Evolutionary conservation across 345 rosid genomes (phyloP).

Genomic region (Murraya paniculata): DNA sequence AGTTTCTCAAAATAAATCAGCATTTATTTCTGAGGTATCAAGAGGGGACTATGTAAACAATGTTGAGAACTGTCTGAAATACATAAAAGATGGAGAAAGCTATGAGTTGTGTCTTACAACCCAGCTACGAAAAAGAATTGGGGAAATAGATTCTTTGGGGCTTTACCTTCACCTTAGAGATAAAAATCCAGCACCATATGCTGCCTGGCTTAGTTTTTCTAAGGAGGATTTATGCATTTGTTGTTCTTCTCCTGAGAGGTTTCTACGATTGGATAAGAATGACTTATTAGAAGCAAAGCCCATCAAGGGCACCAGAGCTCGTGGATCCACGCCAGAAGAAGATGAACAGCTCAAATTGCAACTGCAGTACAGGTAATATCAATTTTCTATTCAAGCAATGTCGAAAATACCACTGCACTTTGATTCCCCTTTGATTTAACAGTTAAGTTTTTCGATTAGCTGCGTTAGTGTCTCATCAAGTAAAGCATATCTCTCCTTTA

Average conservation of each 20-base stretch:
- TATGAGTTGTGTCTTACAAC: conserved; percentile 92
- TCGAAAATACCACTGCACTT: not conserved
- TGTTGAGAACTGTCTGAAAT: conserved; percentile 63
- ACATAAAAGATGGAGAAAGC: conserved; percentile 96
- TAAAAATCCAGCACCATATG: conserved; percentile 90
- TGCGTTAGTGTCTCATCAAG: not conserved
- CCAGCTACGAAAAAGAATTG: conserved; percentile 53
- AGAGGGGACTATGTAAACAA: conserved; percentile 62
- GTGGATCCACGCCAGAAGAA: conserved; percentile 68
- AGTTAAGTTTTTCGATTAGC: not conserved
- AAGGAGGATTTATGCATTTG: conserved; percentile 63
- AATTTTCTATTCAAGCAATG: not conserved
- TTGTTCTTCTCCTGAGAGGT: conserved; percentile 94
- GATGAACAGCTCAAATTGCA: conserved; percentile 65
- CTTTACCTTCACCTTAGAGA: conserved; percentile 82
- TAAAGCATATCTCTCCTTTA: too few relatives aligned
- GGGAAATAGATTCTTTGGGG: conserved; percentile 59
- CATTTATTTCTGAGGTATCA: conserved; percentile 63
- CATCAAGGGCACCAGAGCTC: conserved; percentile 87
- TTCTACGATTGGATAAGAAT: conserved; percentile 68
- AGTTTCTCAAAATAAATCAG: conserved; percentile 26
- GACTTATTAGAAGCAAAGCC: conserved; percentile 83
- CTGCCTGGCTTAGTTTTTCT: conserved; percentile 89
- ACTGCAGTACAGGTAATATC: conserved; percentile 65
- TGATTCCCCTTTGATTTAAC: not conserved